Conservation (phyloP, 768 basidiomycete species). For the Amanita polypyramis region DNA sequence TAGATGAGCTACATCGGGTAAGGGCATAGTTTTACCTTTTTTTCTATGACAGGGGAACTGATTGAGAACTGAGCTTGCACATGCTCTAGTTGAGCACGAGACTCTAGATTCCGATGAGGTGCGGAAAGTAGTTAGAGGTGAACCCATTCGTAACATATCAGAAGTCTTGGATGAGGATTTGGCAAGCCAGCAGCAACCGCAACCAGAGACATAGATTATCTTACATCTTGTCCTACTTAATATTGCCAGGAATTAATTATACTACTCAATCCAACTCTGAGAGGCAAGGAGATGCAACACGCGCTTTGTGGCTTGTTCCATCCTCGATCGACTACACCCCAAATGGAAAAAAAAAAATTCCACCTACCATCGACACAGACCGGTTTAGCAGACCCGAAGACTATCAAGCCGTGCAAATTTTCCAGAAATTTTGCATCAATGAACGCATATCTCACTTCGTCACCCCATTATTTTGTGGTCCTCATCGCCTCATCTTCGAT, state of each 20-base stretch:
- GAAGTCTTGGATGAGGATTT: conserved; percentile 56
- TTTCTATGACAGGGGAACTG: background rate
- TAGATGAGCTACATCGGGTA: conserved; percentile 71
- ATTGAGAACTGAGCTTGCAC: conserved; percentile 55
- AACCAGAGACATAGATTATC: background rate
- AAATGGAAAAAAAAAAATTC: too few relatives aligned
- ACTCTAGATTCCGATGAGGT: conserved; percentile 86
- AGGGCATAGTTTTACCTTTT: conserved; percentile 11
- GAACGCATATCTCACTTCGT: too few relatives aligned
- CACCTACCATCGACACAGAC: too few relatives aligned
- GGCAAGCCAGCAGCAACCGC: conserved; percentile 16
- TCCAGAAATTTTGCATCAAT: too few relatives aligned
- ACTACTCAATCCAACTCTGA: background rate
- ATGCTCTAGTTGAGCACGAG: conserved; percentile 91
- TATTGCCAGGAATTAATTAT: background rate
- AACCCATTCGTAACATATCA: conserved; percentile 61
- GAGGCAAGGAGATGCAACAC: too few relatives aligned
- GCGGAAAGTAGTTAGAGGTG: conserved; percentile 72
- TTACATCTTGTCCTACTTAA: background rate
- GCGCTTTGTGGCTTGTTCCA: too few relatives aligned
- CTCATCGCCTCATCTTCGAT: too few relatives aligned
- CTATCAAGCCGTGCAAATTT: too few relatives aligned
- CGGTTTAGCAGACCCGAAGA: too few relatives aligned
- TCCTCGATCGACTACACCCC: too few relatives aligned
- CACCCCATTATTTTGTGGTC: too few relatives aligned